Conservation (phyloP, 805 yeast genomes). For the Wickerhamomyces bisporus region DNA sequence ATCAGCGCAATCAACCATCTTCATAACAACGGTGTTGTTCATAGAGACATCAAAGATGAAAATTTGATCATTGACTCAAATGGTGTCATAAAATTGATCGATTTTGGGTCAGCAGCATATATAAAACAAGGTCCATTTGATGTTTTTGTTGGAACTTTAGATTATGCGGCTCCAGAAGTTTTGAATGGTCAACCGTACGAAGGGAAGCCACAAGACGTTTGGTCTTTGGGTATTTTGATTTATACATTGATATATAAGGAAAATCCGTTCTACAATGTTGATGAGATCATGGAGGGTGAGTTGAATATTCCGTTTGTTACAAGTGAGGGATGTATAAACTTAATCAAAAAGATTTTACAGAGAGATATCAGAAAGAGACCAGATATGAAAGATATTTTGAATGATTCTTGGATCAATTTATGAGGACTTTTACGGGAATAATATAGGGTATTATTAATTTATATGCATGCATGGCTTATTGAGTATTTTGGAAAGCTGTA, state of each 20-base stretch:
- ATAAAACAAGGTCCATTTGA: conserved; percentile 90
- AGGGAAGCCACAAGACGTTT: conserved; percentile 92
- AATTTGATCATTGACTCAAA: conserved; percentile 82
- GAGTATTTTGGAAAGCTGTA: no score
- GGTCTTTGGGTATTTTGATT: conserved; percentile 92
- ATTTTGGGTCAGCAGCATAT: conserved; percentile 94
- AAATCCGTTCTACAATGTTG: conserved; percentile 92
- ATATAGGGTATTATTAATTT: no score
- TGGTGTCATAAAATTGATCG: conserved; percentile 80
- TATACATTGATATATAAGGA: conserved; percentile 91
- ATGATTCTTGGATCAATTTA: conserved; percentile 60
- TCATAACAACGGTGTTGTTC: conserved; percentile 83
- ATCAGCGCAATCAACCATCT: conserved; percentile 75
- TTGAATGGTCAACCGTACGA: conserved; percentile 82
- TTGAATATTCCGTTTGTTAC: conserved; percentile 61
- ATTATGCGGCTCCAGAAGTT: conserved; percentile 97
- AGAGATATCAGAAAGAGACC: conserved; percentile 67
- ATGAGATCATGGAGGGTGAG: conserved; percentile 91
- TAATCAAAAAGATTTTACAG: conserved; percentile 63
- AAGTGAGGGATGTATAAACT: conserved; percentile 52
- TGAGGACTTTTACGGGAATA: neutral
- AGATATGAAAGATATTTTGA: conserved; percentile 61
- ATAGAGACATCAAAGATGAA: conserved; percentile 93
- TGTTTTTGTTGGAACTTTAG: conserved; percentile 95
- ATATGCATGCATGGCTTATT: neutral